Base-by-base conservation (phyloP, 2,329 filamentous ascomycete species). In the Sclerotinia sclerotiorum region DNA sequence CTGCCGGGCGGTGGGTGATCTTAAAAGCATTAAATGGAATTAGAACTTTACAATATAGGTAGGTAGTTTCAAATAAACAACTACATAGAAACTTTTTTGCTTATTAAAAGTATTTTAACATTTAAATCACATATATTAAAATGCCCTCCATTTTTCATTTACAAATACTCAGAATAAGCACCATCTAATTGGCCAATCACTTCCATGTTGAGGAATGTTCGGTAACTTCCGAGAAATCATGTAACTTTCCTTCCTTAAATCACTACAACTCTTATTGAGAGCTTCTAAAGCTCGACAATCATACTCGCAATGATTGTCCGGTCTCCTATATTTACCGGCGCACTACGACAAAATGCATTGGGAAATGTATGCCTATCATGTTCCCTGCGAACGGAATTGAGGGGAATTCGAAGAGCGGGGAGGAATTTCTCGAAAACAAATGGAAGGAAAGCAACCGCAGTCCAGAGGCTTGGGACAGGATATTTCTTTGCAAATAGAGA, bases 401-500 rank as follows among this genome's bases (percentile, higher is more conserved):
- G 56, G 21, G 55, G 32, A 19, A 4, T 62, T 10, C 70, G 65
- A n/a, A 51, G 67, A 32, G 51, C 70, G 46, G 71, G 46, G 39
- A 71, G 74, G 68, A 72, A 70, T 62, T 74, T 76, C 70, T 75
- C 75, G 3, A 68, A 63, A n/a, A 52, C 42, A 39, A 66, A 66
- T 54, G 70, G 72, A n/a, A 73, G 70, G 65, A 68, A 70, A 55
- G 61, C 67, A 19, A 70, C 68, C 24, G 65, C 68, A 32, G 70
- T 68, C 54, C 68, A 74, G 63, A 69, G 70, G 68, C 67, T 76
- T 46, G 69, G 72, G 68, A 70, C 69, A 46, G 73, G 71, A 52
- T 77, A 76, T 57, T 78, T 77, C 62, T 76, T 71, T 68, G 68
- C 71, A 27, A 77, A 77, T 70, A 71, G 72, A 48, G 74, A 71